phyloP scores from a whole-genome alignment of 306 rosid genomes.

The Dryas octopetala region DNA sequence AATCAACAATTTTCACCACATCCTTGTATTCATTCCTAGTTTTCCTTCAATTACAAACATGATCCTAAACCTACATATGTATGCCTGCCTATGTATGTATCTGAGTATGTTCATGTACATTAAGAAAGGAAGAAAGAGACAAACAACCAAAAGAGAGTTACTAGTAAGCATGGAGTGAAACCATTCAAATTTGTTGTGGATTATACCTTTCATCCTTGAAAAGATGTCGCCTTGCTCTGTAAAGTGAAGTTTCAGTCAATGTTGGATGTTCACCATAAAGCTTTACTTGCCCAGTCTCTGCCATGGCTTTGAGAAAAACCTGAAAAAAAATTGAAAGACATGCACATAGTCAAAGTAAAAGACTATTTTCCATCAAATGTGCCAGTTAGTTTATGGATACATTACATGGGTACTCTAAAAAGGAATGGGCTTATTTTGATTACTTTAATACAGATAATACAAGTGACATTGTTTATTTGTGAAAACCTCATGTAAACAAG shows the following conservation, averaged over 20 bases:
- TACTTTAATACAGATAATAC: too few species aligned
- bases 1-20: constrained; percentile 20
- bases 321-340: constrained; percentile 30
- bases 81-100: neutral
- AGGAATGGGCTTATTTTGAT: too few species aligned
- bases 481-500: neutral
- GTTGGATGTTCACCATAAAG: constrained; percentile 86
- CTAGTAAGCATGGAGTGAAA: neutral
- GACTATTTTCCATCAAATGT: too few species aligned
- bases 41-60: neutral
- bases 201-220: constrained; percentile 92
- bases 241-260: constrained; percentile 82
- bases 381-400: too few species aligned
- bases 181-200: constrained; percentile 9
- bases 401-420: too few species aligned
- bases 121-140: neutral
- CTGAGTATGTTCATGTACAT: neutral
- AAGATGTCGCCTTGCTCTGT: constrained; percentile 90
- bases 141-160: neutral
- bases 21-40: constrained; percentile 9
- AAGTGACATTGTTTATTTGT: too few species aligned
- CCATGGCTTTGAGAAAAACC: constrained; percentile 99
- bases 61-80: neutral
- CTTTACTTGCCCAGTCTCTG: constrained; percentile 88
- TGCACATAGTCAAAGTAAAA: too few species aligned